Base-by-base conservation (phyloP, 768 basidiomycete species). In the Suillus paluster region DNA sequence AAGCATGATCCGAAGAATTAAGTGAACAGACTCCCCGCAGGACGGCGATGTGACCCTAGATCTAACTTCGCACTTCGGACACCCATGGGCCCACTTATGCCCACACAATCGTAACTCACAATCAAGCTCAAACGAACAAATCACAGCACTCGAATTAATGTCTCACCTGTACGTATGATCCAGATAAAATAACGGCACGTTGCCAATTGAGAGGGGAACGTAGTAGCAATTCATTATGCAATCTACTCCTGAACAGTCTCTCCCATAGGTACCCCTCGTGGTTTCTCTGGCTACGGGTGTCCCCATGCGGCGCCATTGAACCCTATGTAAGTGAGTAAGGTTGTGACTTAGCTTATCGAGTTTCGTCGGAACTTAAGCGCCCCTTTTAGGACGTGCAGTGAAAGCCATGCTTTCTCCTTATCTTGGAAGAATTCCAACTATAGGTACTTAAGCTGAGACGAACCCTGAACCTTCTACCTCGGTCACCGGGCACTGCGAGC, bases 291-390 rank as follows among this genome's bases (percentile, higher is more conserved):
- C 53, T 55, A 38, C 53, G 21, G 25, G 2, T 27, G 15, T 59
- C 45, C 38, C 33, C 46, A 50, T 59, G 11, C 10, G 46, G 60
- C 45, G 45, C 49, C 41, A 52, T 49, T n/a, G 44, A 34, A 61
- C 59, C 23, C 59, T 53, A 30, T 48, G 44, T 17, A 39, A 17
- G 38, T 9, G 42, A 57, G 57, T 62, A 53, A 62, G n/a, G 39
- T 42, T 57, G 48, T 38, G 57, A 48, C 60, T 45, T 58, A 53
- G 58, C 64, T 68, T 64, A 64, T 66, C 66, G 46, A 58, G 62
- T 25, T 55, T 49, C 61, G 39, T 65, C 73, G 73, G 73, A 74
- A 45, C 73, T 74, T 76, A 67, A 57, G 69, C 73, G 74, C 73
- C 75, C 73, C 67, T 67, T 74, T 72, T 56, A 49, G 54, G 50